Conservation (phyloP, 306 rosid species). For the Inga oerstediana region DNA sequence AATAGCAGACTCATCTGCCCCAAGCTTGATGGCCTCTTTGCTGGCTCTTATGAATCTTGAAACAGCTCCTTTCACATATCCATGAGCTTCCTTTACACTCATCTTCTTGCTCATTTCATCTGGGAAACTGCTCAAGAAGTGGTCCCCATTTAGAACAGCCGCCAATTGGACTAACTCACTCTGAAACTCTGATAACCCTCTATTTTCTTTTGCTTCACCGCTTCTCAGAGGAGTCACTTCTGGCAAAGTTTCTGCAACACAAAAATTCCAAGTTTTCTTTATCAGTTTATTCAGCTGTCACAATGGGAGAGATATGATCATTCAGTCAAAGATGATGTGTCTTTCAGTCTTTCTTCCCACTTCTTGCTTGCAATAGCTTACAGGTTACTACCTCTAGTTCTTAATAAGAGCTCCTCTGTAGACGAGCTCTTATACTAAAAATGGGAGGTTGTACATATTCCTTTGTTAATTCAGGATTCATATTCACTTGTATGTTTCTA, state of each 20-base stretch:
- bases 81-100: slow-evolving; percentile 85
- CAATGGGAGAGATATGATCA: not conserved
- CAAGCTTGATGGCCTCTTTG: slow-evolving; percentile 88
- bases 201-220: slow-evolving; percentile 71
- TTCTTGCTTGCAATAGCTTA: not conserved
- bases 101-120: slow-evolving; percentile 74
- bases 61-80: slow-evolving; percentile 72
- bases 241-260: slow-evolving; percentile 74
- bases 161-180: slow-evolving; percentile 90
- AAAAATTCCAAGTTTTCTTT: not conserved
- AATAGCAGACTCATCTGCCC: slow-evolving; percentile 89
- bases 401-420: no score
- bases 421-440: no score
- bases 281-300: slow-evolving; percentile 5
- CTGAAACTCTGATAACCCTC: slow-evolving; percentile 75
- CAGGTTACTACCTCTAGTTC: not conserved
- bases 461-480: not conserved
- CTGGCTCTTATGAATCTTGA: slow-evolving; percentile 95
- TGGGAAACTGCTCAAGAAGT: slow-evolving; percentile 86
- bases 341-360: not conserved
- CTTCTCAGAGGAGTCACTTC: slow-evolving; percentile 77
- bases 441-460: not conserved
- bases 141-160: slow-evolving; percentile 91
- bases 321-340: not conserved
- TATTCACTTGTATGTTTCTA: slow-evolving; percentile 1